These are phyloP conservation scores for Candida montana DNA, from an alignment of 805 yeast species.

Conservation along the genomic window DNA sequence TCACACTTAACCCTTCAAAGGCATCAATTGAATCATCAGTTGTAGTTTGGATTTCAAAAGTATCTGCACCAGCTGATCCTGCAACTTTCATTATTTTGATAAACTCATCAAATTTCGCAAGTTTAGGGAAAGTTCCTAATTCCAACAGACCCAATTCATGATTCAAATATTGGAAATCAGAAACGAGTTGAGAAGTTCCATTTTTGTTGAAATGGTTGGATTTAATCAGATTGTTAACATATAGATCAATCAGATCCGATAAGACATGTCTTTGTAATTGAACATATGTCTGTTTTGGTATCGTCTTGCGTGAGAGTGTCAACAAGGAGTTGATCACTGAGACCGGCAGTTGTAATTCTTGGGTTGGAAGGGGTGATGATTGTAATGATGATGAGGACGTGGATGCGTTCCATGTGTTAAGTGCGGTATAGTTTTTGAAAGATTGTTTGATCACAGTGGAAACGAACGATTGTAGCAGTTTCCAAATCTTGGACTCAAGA, in stretches of 20 bases:
- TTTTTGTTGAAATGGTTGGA: constrained; percentile 29
- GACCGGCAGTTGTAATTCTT: constrained; percentile 24
- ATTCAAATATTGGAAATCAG: constrained; percentile 23
- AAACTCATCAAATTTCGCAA: constrained; percentile 3
- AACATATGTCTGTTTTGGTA: constrained; percentile 15
- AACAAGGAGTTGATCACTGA: constrained; percentile 22
- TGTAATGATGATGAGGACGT: neutral
- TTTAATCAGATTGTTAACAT: constrained; percentile 32
- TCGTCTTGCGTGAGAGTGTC: constrained; percentile 15
- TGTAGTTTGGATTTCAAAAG: constrained; percentile 4
- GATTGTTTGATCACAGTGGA: constrained; percentile 26
- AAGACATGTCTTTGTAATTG: constrained; percentile 24
- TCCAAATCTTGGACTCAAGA: constrained; percentile 26
- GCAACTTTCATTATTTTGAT: constrained; percentile 24
- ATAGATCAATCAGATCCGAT: constrained; percentile 26
- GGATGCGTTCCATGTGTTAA: constrained; percentile 27
- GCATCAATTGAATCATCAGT: constrained; percentile 15
- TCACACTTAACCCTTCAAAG: constrained; percentile 16
- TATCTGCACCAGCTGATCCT: too few species aligned
- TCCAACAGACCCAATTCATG: constrained; percentile 1
- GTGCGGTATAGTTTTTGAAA: constrained; percentile 27
- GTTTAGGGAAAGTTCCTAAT: constrained; percentile 2
- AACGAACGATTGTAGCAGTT: constrained; percentile 27
- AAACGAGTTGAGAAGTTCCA: constrained; percentile 29
- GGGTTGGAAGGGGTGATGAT: constrained; percentile 13